Conservation (phyloP, 768 basidiomycete species). For the Suillus ampliporus region DNA sequence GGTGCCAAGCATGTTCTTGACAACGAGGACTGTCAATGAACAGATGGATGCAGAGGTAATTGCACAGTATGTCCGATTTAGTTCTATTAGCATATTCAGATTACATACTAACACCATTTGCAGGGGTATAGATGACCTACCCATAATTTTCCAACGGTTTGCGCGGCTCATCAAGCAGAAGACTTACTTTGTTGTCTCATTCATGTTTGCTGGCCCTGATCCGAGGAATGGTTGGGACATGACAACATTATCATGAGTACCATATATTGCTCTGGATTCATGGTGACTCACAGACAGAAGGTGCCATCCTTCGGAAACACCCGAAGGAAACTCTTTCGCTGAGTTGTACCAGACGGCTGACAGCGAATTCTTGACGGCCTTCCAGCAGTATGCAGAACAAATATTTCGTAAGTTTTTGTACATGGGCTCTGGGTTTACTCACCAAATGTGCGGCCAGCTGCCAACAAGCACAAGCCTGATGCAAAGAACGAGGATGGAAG, state of each 20-base stretch:
- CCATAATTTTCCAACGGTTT: neutral
- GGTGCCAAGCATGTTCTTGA: too few species aligned
- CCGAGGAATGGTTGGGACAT: constrained; percentile 11
- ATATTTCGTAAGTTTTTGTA: neutral
- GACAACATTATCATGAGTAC: constrained; percentile 7
- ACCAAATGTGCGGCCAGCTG: too few species aligned
- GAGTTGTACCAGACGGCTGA: neutral
- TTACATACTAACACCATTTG: neutral
- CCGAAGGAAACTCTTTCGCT: constrained; percentile 4
- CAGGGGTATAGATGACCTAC: constrained; percentile 11
- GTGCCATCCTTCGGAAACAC: constrained; percentile 6
- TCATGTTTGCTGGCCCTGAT: constrained; percentile 11
- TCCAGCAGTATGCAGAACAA: constrained; percentile 9
- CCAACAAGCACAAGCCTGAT: too few species aligned
- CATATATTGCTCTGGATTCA: too few species aligned
- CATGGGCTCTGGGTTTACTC: too few species aligned
- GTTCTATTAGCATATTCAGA: neutral
- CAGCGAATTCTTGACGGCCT: neutral
- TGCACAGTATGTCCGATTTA: neutral
- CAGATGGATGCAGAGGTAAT: neutral
- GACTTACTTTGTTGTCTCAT: neutral
- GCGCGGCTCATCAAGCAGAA: neutral
- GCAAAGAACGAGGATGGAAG: too few species aligned
- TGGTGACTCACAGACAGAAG: neutral
- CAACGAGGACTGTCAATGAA: too few species aligned